Evolutionary conservation across 2,329 filamentous ascomycete species (phyloP), one percentile per base, ranked within the genome.

Genomic region (Fusarium sacchari): DNA sequence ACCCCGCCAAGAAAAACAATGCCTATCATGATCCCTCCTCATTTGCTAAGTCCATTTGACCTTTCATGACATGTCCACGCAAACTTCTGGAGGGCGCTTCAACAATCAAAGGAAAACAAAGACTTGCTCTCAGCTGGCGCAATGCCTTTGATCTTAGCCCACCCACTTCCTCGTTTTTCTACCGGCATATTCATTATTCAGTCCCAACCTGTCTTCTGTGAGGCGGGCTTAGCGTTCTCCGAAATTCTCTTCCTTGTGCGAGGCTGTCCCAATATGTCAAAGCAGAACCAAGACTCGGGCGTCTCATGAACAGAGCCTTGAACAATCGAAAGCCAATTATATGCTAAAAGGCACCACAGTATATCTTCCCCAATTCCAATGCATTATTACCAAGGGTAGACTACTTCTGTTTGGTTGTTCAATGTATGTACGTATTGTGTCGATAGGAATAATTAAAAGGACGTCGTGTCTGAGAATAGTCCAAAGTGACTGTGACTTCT

Each of bases 331-430:
- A 64, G 69, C 73, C 63, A 72, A 80, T 77, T 79, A 78, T 78
- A 80, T 80, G 78, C 77, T 77, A 77, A 72, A 77, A 73, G 74
- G 72, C 78, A 71, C 62, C 74, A 74, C 74, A 74, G 53, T 77
- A 69, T 62, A 73, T 74, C 63, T 76, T 75, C 49, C 58, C 80
- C 80, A 78, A 78, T 80, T 82, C 82, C 82, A 83, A 86, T 86
- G 85, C 84, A 84, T 82, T 84, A 84, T 84, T 84, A 84, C 82
- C 82, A 85, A 81, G 84, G 82, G 82, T 79, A 75, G 70, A 75
- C 69, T 72, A 76, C 61, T 77, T 76, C 78, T 74, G 78, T 76
- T 76, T 76, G 68, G 72, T 76, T 69, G 76, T 77, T 76, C 76
- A 79, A 79, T 76, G 75, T 81, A 82, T 83, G 79, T 82, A 81